phyloP scores from a whole-genome alignment of 2,329 filamentous ascomycete species.

The Apiospora koreana region DNA sequence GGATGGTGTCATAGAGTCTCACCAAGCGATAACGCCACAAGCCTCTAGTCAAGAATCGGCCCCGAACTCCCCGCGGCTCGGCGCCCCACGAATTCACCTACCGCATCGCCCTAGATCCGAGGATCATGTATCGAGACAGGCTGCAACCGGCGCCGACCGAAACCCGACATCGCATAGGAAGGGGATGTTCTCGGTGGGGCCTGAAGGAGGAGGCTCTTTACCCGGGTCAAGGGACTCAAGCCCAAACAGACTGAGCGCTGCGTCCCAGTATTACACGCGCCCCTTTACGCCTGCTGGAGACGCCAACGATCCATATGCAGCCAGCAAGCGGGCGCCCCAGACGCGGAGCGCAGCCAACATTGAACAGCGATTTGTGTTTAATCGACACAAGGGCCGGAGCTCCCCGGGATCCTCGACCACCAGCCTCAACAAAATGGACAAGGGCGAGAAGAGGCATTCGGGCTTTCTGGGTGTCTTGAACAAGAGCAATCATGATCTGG shows the following conservation, averaged over 20 bases:
- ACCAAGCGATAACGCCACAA: constrained; percentile 65
- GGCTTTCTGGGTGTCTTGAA: constrained; percentile 41
- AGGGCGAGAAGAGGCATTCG: constrained; percentile 54
- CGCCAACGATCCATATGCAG: constrained; percentile 83
- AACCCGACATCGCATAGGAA: constrained; percentile 46
- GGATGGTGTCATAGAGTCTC: constrained; percentile 30
- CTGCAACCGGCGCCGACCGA: constrained; percentile 38
- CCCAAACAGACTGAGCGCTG: constrained; percentile 60
- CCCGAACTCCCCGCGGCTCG: constrained; percentile 38
- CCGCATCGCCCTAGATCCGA: constrained; percentile 45
- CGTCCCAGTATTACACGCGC: constrained; percentile 67
- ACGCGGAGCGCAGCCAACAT: constrained; percentile 63
- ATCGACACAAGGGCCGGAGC: constrained; percentile 68
- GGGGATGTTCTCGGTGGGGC: constrained; percentile 54
- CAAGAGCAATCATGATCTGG: constrained; percentile 43
- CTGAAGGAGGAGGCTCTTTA: constrained; percentile 46
- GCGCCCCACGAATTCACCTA: constrained; percentile 30
- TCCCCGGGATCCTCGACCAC: constrained; percentile 56
- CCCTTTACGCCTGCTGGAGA: constrained; percentile 80
- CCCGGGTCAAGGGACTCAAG: constrained; percentile 63
- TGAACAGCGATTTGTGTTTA: constrained; percentile 84
- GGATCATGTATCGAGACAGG: constrained; percentile 42
- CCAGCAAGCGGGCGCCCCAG: constrained; percentile 73
- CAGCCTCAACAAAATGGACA: constrained; percentile 47
- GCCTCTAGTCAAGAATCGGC: constrained; percentile 60